Evolutionary conservation across 768 basidiomycete species (phyloP), one percentile per base, ranked within the genome.

Genomic region (Gelatoporia subvermispora): DNA sequence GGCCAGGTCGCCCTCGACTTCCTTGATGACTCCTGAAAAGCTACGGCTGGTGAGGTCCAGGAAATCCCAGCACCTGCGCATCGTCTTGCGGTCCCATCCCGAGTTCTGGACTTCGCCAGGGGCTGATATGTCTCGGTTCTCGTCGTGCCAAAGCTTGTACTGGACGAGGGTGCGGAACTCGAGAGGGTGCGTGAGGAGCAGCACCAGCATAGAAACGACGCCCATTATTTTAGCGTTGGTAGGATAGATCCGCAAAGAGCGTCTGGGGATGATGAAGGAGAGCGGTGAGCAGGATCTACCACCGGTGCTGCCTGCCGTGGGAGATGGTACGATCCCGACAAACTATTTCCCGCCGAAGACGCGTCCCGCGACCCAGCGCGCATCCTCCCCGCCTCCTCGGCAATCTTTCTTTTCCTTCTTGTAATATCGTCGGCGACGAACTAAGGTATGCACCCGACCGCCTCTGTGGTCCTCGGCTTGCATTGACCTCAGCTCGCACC

Each of bases 1-100:
- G 3, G 93, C 93, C 53, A 99, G 70, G 64, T 98, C 95, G 0
- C 93, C 95, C 24, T 99, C 93, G 3, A 98, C 72, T 67, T 96
- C 90, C 68, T 95, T 97, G 61, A 97, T 92, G 53, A 99, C 95
- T 1, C 87, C 82, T 0, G 92, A 76, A 58, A 96, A 99, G 68
- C 85, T 90, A 57, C 95, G 70, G 56, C 90, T 92, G 3, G 93
- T 94, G 68, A 74, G 48, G 74, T 98, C 94, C 46, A 98, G 72
- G 58, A 93, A 85, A 7, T 78, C 72, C 94, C 93, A 97, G 62
- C 93, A 97, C 37, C 81, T 74, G 48, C 82, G 79, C 95, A 99
- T 99, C 8, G 81, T 72, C 35, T 77, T 62, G 48, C 95, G 74
- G 69, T 96, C 84, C 84, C 88, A 97, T 37, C 91, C 91, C 1